Evolutionary conservation across 2,329 filamentous ascomycete species (phyloP).

Genomic region (Exophiala bonariae): DNA sequence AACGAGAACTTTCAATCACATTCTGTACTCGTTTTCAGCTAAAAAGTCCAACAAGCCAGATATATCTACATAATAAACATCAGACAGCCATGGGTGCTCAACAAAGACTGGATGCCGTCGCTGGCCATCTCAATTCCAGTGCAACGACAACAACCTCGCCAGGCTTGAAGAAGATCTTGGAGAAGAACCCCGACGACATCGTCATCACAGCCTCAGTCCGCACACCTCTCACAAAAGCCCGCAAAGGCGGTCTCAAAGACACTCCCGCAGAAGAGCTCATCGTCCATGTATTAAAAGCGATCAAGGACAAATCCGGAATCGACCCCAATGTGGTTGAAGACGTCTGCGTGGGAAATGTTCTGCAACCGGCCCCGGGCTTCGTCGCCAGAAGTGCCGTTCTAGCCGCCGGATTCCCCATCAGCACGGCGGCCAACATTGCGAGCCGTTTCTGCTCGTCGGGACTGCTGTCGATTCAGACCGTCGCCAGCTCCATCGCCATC

Average conservation of each 20-base stretch:
- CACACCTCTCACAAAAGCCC: slow-evolving; percentile 87
- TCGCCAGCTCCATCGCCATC: slow-evolving; percentile 84
- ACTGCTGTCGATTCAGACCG: slow-evolving; percentile 86
- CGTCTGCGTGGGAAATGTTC: slow-evolving; percentile 85
- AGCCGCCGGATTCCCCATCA: slow-evolving; percentile 85
- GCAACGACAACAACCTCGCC: slow-evolving; percentile 15
- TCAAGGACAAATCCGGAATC: slow-evolving; percentile 83
- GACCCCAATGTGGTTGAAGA: slow-evolving; percentile 88
- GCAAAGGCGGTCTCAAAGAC: slow-evolving; percentile 94
- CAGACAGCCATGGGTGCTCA: slow-evolving; percentile 24
- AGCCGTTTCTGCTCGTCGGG: slow-evolving; percentile 95
- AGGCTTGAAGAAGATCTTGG: slow-evolving; percentile 58
- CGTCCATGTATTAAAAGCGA: slow-evolving; percentile 74
- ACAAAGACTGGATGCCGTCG: slow-evolving; percentile 19
- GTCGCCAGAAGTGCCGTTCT: slow-evolving; percentile 87
- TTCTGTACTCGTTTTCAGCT: too few relatives aligned
- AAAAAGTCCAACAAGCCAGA: too few relatives aligned
- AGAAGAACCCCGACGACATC: slow-evolving; percentile 65
- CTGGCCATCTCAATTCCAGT: slow-evolving; percentile 19
- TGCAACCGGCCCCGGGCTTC: slow-evolving; percentile 87
- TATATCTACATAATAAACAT: too few relatives aligned
- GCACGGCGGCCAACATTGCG: slow-evolving; percentile 76
- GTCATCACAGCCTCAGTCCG: slow-evolving; percentile 91
- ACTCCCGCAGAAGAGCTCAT: slow-evolving; percentile 84
- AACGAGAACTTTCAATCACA: too few relatives aligned